These are phyloP conservation scores for Solanum hybrid DNA, from an alignment of 305 asterid genomes.

Conservation along the genomic window DNA sequence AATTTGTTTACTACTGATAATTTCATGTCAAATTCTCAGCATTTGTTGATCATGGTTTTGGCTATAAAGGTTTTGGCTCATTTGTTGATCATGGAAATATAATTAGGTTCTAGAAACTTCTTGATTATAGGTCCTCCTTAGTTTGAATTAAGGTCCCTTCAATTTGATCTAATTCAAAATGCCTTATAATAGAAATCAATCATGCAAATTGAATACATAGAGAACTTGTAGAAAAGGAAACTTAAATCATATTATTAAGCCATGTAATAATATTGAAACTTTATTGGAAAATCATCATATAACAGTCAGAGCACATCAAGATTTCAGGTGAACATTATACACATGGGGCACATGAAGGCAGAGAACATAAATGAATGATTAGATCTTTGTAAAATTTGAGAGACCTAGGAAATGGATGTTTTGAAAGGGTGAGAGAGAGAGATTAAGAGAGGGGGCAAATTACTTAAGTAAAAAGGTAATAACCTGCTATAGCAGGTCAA, in stretches of 20 bases:
- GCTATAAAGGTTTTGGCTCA: not conserved
- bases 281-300: not conserved
- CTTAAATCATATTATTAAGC: not conserved
- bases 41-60: not conserved
- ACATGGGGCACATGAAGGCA: not conserved
- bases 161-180: not conserved
- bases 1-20: not conserved
- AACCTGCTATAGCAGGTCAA: not conserved
- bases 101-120: not conserved
- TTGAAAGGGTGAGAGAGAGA: not conserved
- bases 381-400: not conserved
- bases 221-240: not conserved
- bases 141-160: not conserved
- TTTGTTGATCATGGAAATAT: not conserved
- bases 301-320: not conserved
- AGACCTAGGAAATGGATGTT: not conserved
- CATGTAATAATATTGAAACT: not conserved
- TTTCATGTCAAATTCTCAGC: not conserved
- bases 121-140: not conserved
- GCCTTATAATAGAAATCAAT: not conserved
- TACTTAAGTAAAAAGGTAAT: not conserved
- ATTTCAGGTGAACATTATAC: not conserved
- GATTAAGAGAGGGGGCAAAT: not conserved
- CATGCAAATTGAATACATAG: not conserved
- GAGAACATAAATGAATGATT: not conserved